A percentile compares a stretch with the other conserved stretches of the same genome.
Conservation (phyloP, 441 rosid genomes). For the Flueggea neowawraea region DNA sequence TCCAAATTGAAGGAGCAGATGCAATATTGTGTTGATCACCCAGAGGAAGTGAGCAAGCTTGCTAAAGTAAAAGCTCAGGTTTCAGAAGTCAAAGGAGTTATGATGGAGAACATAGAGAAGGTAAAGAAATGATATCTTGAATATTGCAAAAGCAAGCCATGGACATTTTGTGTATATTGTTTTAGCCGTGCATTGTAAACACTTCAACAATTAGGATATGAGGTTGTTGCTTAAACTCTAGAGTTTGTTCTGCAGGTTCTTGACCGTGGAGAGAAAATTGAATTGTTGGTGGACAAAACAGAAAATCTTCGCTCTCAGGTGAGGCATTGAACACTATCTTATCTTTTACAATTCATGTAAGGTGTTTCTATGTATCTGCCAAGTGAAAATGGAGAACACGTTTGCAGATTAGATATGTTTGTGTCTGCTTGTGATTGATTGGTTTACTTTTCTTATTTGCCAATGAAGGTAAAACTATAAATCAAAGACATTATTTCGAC, state of each 20-base stretch:
- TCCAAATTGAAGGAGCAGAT: constrained; percentile 79
- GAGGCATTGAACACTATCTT: constrained; percentile 8
- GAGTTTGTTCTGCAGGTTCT: constrained; percentile 66
- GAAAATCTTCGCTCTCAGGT: constrained; percentile 96
- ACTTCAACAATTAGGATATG: background rate
- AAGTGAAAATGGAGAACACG: background rate
- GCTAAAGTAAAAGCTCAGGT: constrained; percentile 86
- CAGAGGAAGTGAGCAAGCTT: constrained; percentile 71
- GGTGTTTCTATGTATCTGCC: background rate
- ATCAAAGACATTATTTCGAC: no score
- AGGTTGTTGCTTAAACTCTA: background rate
- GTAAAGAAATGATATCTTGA: constrained; percentile 21
- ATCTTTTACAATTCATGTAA: background rate
- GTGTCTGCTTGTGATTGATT: no score
- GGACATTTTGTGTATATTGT: background rate
- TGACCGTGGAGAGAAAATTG: constrained; percentile 97
- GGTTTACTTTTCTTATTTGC: no score
- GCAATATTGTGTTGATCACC: constrained; percentile 77
- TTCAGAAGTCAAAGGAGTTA: constrained; percentile 85
- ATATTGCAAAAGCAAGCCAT: background rate
- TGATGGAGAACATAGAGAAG: constrained; percentile 88
- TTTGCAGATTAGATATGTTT: no score
- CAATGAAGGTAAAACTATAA: no score
- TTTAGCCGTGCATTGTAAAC: background rate
- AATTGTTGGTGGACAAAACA: constrained; percentile 93